These are phyloP conservation scores for Lactarius deliciosus DNA, from an alignment of 768 basidiomycete genomes.

Conservation along the genomic window DNA sequence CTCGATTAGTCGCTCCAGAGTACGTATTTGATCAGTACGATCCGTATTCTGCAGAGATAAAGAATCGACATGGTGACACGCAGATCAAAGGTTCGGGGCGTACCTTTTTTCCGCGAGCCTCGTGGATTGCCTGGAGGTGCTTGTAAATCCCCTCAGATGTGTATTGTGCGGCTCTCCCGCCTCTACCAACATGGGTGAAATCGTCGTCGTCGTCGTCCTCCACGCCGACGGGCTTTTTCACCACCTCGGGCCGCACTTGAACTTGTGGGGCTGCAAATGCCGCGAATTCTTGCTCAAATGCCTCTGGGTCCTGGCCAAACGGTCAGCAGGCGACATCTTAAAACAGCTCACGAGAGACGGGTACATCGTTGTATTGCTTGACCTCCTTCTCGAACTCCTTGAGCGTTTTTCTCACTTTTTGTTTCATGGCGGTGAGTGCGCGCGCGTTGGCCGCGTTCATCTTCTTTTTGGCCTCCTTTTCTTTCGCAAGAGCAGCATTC, in stretches of 20 bases:
- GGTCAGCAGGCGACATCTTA: background rate
- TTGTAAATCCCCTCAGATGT: constrained; percentile 89
- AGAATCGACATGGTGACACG: background rate
- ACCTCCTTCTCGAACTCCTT: constrained; percentile 88
- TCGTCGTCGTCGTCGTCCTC: constrained; percentile 55
- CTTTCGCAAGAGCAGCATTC: constrained; percentile 70
- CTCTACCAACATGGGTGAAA: constrained; percentile 89
- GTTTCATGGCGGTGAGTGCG: constrained; percentile 96
- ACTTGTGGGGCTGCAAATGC: constrained; percentile 49
- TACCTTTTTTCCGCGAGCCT: constrained; percentile 96
- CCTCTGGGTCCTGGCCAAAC: constrained; percentile 73
- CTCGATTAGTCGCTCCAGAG: constrained; percentile 81
- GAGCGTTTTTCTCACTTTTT: constrained; percentile 87
- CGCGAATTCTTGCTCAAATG: constrained; percentile 75
- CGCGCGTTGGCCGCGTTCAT: constrained; percentile 94
- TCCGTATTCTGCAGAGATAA: constrained; percentile 80
- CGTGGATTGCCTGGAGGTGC: constrained; percentile 85
- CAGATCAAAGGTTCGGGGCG: constrained; percentile 24
- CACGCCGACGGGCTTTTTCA: constrained; percentile 38
- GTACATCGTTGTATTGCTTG: constrained; percentile 74
- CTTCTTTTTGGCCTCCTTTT: constrained; percentile 94
- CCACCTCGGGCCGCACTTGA: constrained; percentile 41
- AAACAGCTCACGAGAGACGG: constrained; percentile 29
- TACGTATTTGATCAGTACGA: constrained; percentile 89
- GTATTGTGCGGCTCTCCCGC: constrained; percentile 79